Conservation (phyloP, 257 asterid species). For the Fraxinus cuspidata region DNA sequence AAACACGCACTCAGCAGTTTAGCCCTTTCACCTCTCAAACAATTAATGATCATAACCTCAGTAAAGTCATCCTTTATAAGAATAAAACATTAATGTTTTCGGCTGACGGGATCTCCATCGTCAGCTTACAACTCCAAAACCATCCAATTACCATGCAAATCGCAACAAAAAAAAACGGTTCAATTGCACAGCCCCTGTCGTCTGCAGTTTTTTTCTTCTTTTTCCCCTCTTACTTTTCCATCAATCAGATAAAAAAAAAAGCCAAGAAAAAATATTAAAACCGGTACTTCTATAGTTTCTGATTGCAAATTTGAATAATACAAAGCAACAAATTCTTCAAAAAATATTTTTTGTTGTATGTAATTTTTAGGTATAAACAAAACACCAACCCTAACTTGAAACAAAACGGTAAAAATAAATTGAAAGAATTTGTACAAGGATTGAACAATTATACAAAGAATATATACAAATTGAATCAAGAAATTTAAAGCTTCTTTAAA, state of each 20-base stretch:
- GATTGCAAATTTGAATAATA: not conserved
- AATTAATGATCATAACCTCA: not conserved
- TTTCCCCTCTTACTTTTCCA: not conserved
- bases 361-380: not conserved
- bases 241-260: not conserved
- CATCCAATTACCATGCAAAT: not conserved
- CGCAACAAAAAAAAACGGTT: not conserved
- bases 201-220: not conserved
- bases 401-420: not conserved
- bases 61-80: not conserved
- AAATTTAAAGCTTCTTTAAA: not conserved
- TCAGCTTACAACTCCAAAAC: not conserved
- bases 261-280: not conserved
- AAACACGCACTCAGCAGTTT: not conserved
- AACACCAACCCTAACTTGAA: conserved; percentile 19
- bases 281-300: not conserved
- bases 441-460: not conserved
- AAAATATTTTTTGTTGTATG: not conserved
- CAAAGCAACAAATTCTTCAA: conserved; percentile 1
- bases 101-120: not conserved
- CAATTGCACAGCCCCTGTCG: not conserved
- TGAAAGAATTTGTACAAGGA: not conserved
- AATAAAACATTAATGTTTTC: not conserved
- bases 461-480: conserved; percentile 3
- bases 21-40: not conserved